A percentile compares a stretch with the other conserved stretches of the same genome.
phyloP scores from a whole-genome alignment of 257 asterid species.

The Primulina huaijiensis region DNA sequence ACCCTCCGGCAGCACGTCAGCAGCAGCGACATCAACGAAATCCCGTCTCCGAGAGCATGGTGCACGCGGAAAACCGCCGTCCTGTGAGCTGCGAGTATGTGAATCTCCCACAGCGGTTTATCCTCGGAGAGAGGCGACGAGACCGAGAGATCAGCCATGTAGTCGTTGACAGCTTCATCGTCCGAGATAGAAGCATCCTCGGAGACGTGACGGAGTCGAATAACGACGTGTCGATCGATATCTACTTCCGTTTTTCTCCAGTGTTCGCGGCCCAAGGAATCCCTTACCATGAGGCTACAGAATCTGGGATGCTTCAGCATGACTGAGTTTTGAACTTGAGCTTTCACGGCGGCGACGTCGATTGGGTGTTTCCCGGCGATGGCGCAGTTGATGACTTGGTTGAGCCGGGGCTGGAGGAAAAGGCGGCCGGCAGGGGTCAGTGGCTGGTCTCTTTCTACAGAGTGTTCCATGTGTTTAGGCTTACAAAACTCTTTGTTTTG shows the following conservation, averaged over 20 bases:
- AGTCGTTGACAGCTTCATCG: slow-evolving; percentile 61
- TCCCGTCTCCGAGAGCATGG: slow-evolving; percentile 86
- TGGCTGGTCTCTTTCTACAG: slow-evolving; percentile 46
- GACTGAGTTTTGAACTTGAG: slow-evolving; percentile 38
- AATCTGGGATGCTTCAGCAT: slow-evolving; percentile 65
- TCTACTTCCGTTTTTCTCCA: slow-evolving; percentile 60
- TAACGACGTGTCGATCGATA: slow-evolving; percentile 53
- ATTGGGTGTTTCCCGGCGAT: slow-evolving; percentile 36
- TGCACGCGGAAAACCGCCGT: slow-evolving; percentile 56
- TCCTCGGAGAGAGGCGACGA: slow-evolving; percentile 55
- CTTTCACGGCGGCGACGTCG: slow-evolving; percentile 40
- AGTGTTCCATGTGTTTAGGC: slow-evolving; percentile 10
- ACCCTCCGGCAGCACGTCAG: slow-evolving; percentile 51
- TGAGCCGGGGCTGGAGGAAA: slow-evolving; percentile 43
- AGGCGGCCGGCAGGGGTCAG: slow-evolving; percentile 73
- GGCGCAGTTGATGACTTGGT: slow-evolving; percentile 51
- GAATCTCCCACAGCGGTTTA: slow-evolving; percentile 81
- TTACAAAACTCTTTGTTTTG: too few relatives aligned
- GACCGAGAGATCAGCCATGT: slow-evolving; percentile 46
- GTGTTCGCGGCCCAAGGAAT: slow-evolving; percentile 52
- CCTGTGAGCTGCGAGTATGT: slow-evolving; percentile 53
- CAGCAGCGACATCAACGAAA: slow-evolving; percentile 61
- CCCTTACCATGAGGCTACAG: slow-evolving; percentile 60
- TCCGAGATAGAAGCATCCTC: slow-evolving; percentile 32
- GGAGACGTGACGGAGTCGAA: slow-evolving; percentile 32